phyloP scores from a whole-genome alignment of 2,329 filamentous ascomycete species.

The Stagonosporopsis rhizophila region DNA sequence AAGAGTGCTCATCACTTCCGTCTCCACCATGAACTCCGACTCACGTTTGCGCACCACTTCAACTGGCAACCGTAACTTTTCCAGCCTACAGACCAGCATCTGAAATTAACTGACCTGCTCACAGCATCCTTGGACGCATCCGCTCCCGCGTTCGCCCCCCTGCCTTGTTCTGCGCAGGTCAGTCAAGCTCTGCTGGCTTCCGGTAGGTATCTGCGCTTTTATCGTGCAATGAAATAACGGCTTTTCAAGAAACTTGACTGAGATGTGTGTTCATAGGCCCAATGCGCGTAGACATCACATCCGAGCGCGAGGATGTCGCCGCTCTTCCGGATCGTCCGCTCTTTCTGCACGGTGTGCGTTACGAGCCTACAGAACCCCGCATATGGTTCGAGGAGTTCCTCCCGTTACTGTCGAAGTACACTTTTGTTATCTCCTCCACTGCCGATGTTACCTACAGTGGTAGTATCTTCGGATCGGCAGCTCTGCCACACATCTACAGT shows the following conservation, averaged over 20 bases:
- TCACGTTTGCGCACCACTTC: neutral
- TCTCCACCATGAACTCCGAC: neutral
- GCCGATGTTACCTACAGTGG: conserved; percentile 21
- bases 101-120: neutral
- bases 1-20: neutral
- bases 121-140: neutral
- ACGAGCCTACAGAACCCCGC: neutral
- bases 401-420: conserved; percentile 16
- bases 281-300: conserved; percentile 12
- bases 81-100: neutral
- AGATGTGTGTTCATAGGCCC: conserved; percentile 7
- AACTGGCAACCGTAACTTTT: neutral
- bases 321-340: conserved; percentile 13
- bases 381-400: conserved; percentile 23
- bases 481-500: conserved; percentile 13
- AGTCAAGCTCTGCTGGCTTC: neutral
- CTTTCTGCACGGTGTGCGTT: conserved; percentile 21
- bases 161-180: neutral
- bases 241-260: neutral
- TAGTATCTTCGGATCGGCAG: conserved; percentile 11
- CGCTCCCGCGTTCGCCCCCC: neutral
- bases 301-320: conserved; percentile 18
- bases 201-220: neutral
- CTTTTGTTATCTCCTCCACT: conserved; percentile 24
- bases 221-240: neutral